Base-by-base conservation (phyloP, 169 alveolate genomes). In the Plasmodium sp. region DNA sequence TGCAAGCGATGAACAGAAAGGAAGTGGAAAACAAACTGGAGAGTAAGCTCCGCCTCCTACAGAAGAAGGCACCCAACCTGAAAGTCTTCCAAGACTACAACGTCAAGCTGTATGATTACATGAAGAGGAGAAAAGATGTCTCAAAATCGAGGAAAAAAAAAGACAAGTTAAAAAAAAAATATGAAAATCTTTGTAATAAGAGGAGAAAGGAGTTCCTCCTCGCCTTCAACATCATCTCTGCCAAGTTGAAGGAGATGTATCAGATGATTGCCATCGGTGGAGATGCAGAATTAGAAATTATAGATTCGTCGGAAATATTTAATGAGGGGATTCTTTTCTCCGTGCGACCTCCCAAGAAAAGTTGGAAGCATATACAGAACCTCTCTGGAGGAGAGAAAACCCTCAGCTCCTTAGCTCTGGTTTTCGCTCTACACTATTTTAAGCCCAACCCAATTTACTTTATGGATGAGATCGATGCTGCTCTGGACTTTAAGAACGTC, bases 401-500 rank as follows among this genome's bases (percentile, higher is more conserved):
- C 14, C 94, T 99, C 39, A 96, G 99, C 75, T 98, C 99, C 36
- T 96, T 99, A 22, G 98, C 99, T 10, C 97, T 99, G 92, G 99
- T 99, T 5, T 99, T 99, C 95, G 99, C 99, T 62, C 95, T 99
- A 36, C 99, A 99, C 97, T 98, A 98, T 93, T 99, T 97, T 96
- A 98, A 98, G 95, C 99, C 99, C 2, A 98, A 99, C 36, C 99
- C 99, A 2, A 96, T 99, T 56, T 99, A 99, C 96, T 99, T 99
- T 95, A 98, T 99, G 99, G 99, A 99, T 92, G 99, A 99, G 96
- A 99, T 99, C 10, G 99, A 99, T 96, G 99, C 99, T 3, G 99
- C 99, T 14, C 97, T 99, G n/a, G 99, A 99, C 95, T 98, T 98
- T 95, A 98, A 99, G 84, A 99, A 99, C 96, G 99, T 98, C 16